Conservation (phyloP, 164 flowering plant genomes). For the Stephania yunnanensis region DNA sequence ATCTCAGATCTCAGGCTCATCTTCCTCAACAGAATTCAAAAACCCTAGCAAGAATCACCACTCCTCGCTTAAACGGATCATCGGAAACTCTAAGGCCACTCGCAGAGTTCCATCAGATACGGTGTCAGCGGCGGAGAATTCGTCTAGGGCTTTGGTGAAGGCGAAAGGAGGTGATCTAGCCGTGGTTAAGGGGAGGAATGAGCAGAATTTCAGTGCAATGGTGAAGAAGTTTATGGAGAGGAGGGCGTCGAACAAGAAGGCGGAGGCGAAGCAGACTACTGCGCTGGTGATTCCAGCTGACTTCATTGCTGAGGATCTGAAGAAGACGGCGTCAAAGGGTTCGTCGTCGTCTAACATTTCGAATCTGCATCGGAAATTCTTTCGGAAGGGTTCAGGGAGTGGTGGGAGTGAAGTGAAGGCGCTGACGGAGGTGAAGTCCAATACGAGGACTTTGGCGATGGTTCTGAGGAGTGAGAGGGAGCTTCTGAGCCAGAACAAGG, state of each 20-base stretch:
- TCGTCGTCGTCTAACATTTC: conserved; percentile 24
- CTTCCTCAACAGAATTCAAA: conserved; percentile 50
- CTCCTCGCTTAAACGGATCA: conserved; percentile 20
- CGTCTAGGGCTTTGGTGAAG: conserved; percentile 36
- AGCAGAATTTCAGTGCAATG: conserved; percentile 44
- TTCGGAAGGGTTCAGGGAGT: conserved; percentile 35
- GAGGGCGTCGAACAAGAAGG: conserved; percentile 26
- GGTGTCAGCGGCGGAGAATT: conserved; percentile 5
- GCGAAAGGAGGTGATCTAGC: conserved; percentile 31
- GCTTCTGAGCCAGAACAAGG: conserved; percentile 68
- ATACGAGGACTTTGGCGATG: conserved; percentile 86
- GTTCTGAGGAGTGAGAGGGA: conserved; percentile 95
- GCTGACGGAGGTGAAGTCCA: conserved; percentile 67
- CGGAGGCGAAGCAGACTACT: conserved; percentile 13
- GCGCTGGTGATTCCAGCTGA: conserved; percentile 49
- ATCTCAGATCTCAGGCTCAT: conserved; percentile 42
- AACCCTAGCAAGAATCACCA: conserved; percentile 13
- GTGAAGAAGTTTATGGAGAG: conserved; percentile 80
- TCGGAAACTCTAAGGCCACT: conserved; percentile 8
- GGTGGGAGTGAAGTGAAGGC: conserved; percentile 41
- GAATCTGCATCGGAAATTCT: conserved; percentile 56
- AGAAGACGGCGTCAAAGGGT: conserved; percentile 54
- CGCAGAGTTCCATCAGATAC: conserved; percentile 13
- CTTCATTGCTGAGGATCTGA: conserved; percentile 58
- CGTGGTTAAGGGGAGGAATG: conserved; percentile 22